Base-by-base conservation (phyloP, 2,329 filamentous ascomycete species). In the Lachnellula suecica region DNA sequence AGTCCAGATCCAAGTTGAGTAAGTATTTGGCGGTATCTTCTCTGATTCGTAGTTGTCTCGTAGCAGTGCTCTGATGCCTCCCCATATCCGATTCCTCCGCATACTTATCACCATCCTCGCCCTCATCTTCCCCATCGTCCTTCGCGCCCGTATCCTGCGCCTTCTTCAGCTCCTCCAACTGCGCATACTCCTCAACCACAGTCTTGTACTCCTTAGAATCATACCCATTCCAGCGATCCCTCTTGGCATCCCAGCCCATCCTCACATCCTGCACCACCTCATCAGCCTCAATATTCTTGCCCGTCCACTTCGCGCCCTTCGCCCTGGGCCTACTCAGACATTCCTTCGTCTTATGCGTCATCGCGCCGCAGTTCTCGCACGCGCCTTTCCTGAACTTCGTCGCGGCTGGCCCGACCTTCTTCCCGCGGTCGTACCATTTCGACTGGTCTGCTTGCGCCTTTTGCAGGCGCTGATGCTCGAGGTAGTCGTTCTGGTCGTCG, bases 1-100 rank as follows among this genome's bases (percentile, higher is more conserved):
- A 97, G 65, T 99, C 94, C 2, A 96, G 79, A 67, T 99, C 94
- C 24, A 99, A 82, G 67, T 97, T 97, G 8, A 97, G 76, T 2
- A 99, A 78, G 68, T 99, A 99, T 66, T 97, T 97, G 20, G 94
- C 94, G 1, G 94, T 99, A 69, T 99, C 94, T 73, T 99, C 94
- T 69, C 94, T 83, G 68, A 99, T 84, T 58, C 94, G 84, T 52
- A 99, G 78, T 67, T 97, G 95, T 53, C 91, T 82, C 1, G 94
- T 96, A 6, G 91, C 89, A 20, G 91, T 97, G 61, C 88, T 88
- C 70, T 97, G 91, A 65, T 96, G 87, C 57, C 92, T 85, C 58
- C 92, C 93, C 91, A 99, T 97, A 69, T 97, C 93, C 23, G 90
- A 93, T 69, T 97, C 93, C 66, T 96, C 94, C 35, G 93, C 91